Evolutionary conservation across 192 early-diverging fungal genomes (phyloP), one percentile per base, ranked within the genome.

Genomic region (Coemansia sp.): DNA sequence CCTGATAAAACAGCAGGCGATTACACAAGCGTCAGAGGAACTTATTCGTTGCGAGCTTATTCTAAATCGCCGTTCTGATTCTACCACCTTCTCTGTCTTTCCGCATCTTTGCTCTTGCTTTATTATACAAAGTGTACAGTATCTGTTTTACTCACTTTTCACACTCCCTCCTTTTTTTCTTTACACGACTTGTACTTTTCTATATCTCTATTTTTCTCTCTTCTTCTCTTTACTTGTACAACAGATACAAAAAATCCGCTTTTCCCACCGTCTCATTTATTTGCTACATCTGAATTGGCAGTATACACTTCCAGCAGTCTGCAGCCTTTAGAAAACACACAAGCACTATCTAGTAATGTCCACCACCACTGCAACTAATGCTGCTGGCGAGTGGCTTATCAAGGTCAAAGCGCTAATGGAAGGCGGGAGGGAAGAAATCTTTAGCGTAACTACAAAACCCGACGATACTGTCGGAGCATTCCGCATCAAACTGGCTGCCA

Each of bases 381-480:
- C 47, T 19, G 21, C 43, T 17, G 59, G 46, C 22, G 24, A 69
- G 40, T 76, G 73, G 73, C 66, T 55, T 18, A 62, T 76, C 30
- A 57, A 55, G 8, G 73, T 76, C 63, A 69, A 69, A 38, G 73
- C 73, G 12, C 60, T 76, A 5, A 57, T 76, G 73, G 67, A 76
- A 18, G 45, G 67, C 22, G 73, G 72, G 3, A 45, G 30, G 15
- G 73, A 76, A 27, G 50, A 51, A 5, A 62, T 56, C 11, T 75
- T 62, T 11, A 50, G 58, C n/a, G 44, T 76, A 34, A 21, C 40
- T 15, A 51, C 56, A 4, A 55, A 53, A 30, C 52, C 67, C 10
- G 55, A 58, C 40, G 73, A 66, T 1, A 76, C 73, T 24, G 49
- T 76, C 5, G 73, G 73, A 14, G 51, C 49, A 22, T 65, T 76